Conservation (phyloP, 345 rosid genomes). For the Lepidium sativum region DNA sequence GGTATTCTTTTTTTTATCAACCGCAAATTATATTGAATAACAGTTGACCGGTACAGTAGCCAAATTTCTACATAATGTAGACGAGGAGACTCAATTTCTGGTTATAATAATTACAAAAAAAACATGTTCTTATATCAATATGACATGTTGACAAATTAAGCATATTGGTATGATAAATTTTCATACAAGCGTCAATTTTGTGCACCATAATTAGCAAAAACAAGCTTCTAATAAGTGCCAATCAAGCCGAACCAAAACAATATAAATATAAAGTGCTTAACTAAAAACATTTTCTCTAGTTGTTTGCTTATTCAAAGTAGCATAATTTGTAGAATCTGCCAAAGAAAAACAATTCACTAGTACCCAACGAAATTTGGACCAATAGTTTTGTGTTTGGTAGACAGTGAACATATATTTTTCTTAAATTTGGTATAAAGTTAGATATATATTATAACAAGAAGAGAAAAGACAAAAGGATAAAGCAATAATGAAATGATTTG, state of each 20-base stretch:
- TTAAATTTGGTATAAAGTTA: background rate
- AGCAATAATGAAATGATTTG: background rate
- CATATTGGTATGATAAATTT: background rate
- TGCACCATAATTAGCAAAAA: background rate
- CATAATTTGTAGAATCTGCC: background rate
- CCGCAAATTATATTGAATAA: too few species aligned
- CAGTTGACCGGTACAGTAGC: too few species aligned
- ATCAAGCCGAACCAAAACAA: background rate
- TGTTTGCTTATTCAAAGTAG: too few species aligned
- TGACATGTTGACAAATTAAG: background rate
- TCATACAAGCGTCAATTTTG: background rate
- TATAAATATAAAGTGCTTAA: background rate
- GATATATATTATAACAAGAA: too few species aligned
- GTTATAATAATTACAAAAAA: too few species aligned
- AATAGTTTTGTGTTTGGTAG: background rate
- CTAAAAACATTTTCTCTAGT: too few species aligned
- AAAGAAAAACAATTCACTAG: background rate
- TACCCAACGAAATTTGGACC: conserved; percentile 8
- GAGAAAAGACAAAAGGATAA: background rate
- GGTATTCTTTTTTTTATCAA: too few species aligned
- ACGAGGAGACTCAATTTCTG: too few species aligned
- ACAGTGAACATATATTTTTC: background rate
- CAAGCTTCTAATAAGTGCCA: background rate
- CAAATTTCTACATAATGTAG: too few species aligned
- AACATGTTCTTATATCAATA: background rate